These are phyloP conservation scores for Penicillium samsonianum DNA, from an alignment of 495 filamentous ascomycete genomes.

Conservation along the genomic window DNA sequence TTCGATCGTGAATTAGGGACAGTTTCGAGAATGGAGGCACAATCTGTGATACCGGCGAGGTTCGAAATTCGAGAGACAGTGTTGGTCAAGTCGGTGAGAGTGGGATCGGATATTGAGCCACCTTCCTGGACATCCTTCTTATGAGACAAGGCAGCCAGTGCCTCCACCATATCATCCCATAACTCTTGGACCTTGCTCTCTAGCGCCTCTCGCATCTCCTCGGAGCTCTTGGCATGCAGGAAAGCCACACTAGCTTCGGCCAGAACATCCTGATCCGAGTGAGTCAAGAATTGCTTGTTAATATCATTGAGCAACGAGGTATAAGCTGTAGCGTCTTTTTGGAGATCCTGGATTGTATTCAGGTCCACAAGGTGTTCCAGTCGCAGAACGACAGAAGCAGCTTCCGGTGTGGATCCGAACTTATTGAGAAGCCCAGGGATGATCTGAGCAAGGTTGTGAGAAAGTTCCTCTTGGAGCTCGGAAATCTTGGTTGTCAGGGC, in stretches of 20 bases:
- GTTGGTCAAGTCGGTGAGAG: slow-evolving; percentile 71
- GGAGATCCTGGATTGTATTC: slow-evolving; percentile 83
- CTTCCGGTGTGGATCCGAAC: slow-evolving; percentile 83
- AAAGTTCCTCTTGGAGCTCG: slow-evolving; percentile 71
- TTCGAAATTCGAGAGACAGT: slow-evolving; percentile 82
- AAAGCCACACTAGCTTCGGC: slow-evolving; percentile 79
- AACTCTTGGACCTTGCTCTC: slow-evolving; percentile 76
- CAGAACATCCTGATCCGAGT: slow-evolving; percentile 83
- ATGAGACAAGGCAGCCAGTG: slow-evolving; percentile 65
- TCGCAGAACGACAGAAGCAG: slow-evolving; percentile 79
- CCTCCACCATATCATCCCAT: slow-evolving; percentile 80
- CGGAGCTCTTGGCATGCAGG: slow-evolving; percentile 79
- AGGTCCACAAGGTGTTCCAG: slow-evolving; percentile 87
- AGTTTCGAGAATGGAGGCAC: slow-evolving; percentile 68
- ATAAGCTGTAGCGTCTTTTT: slow-evolving; percentile 81
- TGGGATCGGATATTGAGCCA: slow-evolving; percentile 58
- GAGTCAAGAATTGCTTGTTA: slow-evolving; percentile 87
- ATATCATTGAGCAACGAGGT: slow-evolving; percentile 86
- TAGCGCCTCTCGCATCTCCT: slow-evolving; percentile 81
- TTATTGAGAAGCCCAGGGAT: slow-evolving; percentile 89
- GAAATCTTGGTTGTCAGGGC: slow-evolving; percentile 58
- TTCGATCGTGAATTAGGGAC: slow-evolving; percentile 45
- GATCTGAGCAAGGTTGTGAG: slow-evolving; percentile 68
- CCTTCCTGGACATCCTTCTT: slow-evolving; percentile 64
- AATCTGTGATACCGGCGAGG: slow-evolving; percentile 77